A percentile compares a stretch with the other conserved stretches of the same genome.
Evolutionary conservation across 1,139 yeast species (phyloP).

Genomic region (Suhomyces coccinellae): DNA sequence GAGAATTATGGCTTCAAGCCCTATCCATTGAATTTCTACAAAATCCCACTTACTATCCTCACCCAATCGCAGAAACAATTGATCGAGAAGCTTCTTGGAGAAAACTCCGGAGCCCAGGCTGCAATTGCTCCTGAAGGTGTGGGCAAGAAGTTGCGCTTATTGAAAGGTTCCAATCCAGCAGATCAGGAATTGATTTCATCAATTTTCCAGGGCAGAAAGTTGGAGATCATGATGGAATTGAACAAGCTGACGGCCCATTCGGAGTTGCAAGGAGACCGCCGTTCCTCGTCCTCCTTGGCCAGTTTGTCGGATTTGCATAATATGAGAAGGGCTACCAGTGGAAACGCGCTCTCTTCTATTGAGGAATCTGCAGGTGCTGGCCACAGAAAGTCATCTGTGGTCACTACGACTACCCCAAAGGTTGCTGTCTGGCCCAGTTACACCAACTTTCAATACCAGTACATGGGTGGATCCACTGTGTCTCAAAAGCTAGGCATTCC

Average conservation of each 20-base stretch:
- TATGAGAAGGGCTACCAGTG: constrained; percentile 25
- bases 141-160: constrained; percentile 35
- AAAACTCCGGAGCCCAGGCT: constrained; percentile 6
- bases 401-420: constrained; percentile 29
- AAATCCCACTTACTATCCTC: constrained; percentile 27
- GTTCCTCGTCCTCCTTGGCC: constrained; percentile 39
- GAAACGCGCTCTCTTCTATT: constrained; percentile 25
- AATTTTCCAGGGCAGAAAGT: constrained; percentile 37
- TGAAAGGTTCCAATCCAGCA: constrained; percentile 25
- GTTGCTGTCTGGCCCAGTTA: constrained; percentile 36
- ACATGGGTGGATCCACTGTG: constrained; percentile 1
- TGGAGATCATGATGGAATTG: constrained; percentile 40
- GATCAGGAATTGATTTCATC: constrained; percentile 36
- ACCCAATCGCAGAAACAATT: constrained; percentile 22
- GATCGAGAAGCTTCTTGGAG: constrained; percentile 23
- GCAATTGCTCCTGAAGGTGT: constrained; percentile 8
- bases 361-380: not conserved
- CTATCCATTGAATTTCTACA: constrained; percentile 38
- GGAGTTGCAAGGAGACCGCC: constrained; percentile 35
- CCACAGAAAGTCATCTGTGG: constrained; percentile 30
- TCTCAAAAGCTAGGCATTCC: constrained; percentile 7
- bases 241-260: constrained; percentile 37
- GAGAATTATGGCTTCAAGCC: constrained; percentile 41
- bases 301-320: constrained; percentile 30
- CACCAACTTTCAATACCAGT: constrained; percentile 13